These are phyloP conservation scores for Lentinula edodes DNA, from an alignment of 768 basidiomycete genomes.

Conservation along the genomic window DNA sequence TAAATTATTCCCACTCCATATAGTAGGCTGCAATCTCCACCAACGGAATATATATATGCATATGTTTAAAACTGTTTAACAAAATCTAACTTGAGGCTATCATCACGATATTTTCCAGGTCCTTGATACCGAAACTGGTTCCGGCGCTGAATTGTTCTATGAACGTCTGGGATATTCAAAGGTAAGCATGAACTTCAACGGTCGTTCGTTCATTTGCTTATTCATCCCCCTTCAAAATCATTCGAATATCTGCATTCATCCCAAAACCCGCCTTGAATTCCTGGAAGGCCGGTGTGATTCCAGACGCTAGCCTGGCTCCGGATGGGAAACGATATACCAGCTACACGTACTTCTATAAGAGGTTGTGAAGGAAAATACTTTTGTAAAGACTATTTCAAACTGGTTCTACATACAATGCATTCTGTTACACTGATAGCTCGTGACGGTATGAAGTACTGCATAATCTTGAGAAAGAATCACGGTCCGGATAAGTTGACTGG, in stretches of 20 bases:
- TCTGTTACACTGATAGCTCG: no score
- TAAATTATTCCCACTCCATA: not conserved
- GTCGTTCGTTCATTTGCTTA: not conserved
- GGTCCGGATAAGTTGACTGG: no score
- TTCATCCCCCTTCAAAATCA: not conserved
- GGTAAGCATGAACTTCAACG: not conserved
- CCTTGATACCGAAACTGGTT: not conserved
- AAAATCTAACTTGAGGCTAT: not conserved
- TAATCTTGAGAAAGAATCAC: no score
- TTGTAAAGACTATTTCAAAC: no score
- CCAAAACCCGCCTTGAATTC: not conserved
- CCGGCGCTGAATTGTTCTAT: not conserved
- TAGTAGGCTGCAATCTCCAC: not conserved
- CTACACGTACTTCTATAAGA: conserved; percentile 1
- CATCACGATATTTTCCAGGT: not conserved
- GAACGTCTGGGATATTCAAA: not conserved
- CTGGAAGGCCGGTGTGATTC: not conserved
- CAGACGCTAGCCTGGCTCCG: not conserved
- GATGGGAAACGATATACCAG: not conserved
- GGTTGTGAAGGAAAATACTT: not conserved
- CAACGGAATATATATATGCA: not conserved
- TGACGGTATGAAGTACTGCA: no score
- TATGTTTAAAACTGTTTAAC: no score
- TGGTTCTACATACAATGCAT: no score
- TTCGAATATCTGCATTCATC: not conserved